Base-by-base conservation (phyloP, 768 basidiomycete genomes). In the Leccinum olivaceopallidum region DNA sequence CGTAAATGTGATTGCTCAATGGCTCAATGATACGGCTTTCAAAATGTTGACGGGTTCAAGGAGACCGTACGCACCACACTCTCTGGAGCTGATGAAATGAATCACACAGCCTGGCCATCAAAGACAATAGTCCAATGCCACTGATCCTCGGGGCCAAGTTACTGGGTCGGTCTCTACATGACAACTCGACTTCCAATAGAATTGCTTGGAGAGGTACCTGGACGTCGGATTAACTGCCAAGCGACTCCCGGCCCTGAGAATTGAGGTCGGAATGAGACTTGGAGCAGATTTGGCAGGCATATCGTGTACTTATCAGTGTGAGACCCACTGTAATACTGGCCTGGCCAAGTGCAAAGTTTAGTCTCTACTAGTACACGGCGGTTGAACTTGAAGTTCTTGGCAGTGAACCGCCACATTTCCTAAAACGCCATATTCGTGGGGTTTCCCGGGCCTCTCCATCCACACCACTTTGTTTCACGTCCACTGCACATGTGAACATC, bases 381-480 rank as follows among this genome's bases (percentile, higher is more conserved):
- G 30, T 30, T 30, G 28, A 30, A 30, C 7, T 30, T 30, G 28
- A 30, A 30, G 28, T 30, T 30, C 28, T 30, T 30, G 28, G 28
- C 28, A 30, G 30, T 30, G 30, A 30, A 24, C 47, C 67, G 67
- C 69, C 69, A 71, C 66, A 68, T 61, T 69, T 55, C 63, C 69
- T 56, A 71, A 70, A 60, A 52, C 37, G 65, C 57, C 57, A 30
- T n/a, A 6, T 8, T 56, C 55, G 60, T 56, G 58, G 55, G 54
- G 55, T 32, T 52, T 58, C 51, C 16, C 20, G 22, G 48, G 12
- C 24, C 13, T 28, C 47, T 48, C 52, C 28, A 32, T 30, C 52
- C 22, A 48, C 34, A 24, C 34, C 30, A 24, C 52, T 61, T 58
- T 49, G 55, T 53, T 71, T 63, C 68, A 69, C 59, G 69, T 66